These are phyloP conservation scores for Ophiobolus disseminans DNA, from an alignment of 2,329 filamentous ascomycete genomes.

Conservation along the genomic window DNA sequence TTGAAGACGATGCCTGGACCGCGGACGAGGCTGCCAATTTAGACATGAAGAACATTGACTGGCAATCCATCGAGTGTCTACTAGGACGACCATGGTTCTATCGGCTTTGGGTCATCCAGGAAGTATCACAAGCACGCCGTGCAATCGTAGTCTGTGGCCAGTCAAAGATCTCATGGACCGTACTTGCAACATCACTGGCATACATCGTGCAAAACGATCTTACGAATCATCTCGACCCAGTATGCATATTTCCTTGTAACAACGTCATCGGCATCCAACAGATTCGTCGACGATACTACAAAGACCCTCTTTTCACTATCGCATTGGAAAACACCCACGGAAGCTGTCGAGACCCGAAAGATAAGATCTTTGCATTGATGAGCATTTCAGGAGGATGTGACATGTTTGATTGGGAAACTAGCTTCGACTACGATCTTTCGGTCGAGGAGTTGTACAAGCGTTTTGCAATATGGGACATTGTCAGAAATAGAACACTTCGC, in stretches of 20 bases:
- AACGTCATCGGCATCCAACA: background rate
- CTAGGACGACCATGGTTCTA: background rate
- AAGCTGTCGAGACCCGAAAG: background rate
- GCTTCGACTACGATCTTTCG: background rate
- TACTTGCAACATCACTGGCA: background rate
- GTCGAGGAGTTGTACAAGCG: background rate
- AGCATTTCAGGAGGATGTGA: background rate
- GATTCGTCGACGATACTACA: background rate
- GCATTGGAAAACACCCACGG: background rate
- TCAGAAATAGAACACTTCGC: background rate
- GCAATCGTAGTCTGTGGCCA: conserved; percentile 2
- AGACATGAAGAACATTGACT: background rate
- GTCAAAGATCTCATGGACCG: background rate
- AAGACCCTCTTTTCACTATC: background rate
- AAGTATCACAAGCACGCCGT: background rate
- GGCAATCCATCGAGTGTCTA: background rate
- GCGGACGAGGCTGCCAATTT: background rate
- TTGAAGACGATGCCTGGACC: too few relatives aligned
- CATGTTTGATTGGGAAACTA: background rate
- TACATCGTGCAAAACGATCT: background rate
- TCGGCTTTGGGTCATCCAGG: conserved; percentile 2
- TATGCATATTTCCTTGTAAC: background rate
- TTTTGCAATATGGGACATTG: background rate
- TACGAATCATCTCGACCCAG: background rate
- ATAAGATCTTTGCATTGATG: background rate